Conservation (phyloP, 768 basidiomycete genomes). For the Astraeus odoratus region DNA sequence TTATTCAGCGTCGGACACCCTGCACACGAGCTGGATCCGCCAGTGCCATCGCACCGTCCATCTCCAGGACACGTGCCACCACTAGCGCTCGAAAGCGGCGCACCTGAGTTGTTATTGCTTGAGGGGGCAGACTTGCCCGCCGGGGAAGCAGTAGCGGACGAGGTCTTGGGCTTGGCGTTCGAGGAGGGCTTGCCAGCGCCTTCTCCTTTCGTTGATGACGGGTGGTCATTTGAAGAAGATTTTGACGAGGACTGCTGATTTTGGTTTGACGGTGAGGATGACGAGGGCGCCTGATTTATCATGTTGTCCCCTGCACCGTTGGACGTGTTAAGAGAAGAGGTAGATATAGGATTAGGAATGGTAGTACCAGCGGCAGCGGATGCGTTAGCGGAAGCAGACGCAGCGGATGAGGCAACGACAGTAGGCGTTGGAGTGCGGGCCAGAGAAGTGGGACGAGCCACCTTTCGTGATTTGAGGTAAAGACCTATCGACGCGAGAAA, state of each 20-base stretch:
- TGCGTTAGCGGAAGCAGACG: conserved; percentile 6
- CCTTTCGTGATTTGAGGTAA: conserved; percentile 78
- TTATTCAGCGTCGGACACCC: conserved; percentile 99
- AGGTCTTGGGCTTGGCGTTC: conserved; percentile 20
- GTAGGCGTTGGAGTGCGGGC: conserved; percentile 33
- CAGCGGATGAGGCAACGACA: conserved; percentile 25
- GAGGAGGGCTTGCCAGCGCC: conserved; percentile 18
- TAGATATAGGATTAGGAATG: conserved; percentile 7
- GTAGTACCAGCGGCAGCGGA: background rate
- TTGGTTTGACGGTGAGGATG: conserved; percentile 16
- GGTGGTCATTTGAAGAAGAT: conserved; percentile 21
- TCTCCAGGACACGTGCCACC: conserved; percentile 94
- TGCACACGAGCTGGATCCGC: conserved; percentile 85
- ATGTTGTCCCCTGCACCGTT: conserved; percentile 31
- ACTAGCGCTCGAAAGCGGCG: conserved; percentile 20
- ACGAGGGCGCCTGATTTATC: conserved; percentile 28
- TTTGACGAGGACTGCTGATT: conserved; percentile 23
- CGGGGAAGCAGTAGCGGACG: conserved; percentile 22
- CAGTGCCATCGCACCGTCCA: conserved; percentile 95
- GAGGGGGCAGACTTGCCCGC: conserved; percentile 4
- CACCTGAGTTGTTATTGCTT: conserved; percentile 17
- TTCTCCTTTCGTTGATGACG: conserved; percentile 23
- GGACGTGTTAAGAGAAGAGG: conserved; percentile 19
- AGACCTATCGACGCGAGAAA: conserved; percentile 49
- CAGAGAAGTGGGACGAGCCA: conserved; percentile 62